Evolutionary conservation across 2,329 filamentous ascomycete genomes (phyloP).

Genomic region (Fusarium graminum): DNA sequence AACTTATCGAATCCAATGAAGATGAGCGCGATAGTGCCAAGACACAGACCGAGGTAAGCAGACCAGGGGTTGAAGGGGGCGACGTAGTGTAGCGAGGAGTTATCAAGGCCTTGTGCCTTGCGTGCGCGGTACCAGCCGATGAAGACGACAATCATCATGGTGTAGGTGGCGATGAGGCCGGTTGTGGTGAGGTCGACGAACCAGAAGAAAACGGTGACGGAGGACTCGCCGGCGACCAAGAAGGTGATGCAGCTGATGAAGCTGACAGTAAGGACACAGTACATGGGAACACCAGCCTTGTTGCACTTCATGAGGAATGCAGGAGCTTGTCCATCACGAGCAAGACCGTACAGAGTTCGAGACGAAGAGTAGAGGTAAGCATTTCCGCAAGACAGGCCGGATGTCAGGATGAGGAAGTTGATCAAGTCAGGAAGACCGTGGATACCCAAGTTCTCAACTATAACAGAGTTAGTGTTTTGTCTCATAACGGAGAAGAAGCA

Average conservation of each 20-base stretch:
- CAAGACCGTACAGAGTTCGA: constrained; percentile 62
- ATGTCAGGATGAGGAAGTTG: constrained; percentile 73
- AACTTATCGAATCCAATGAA: constrained; percentile 71
- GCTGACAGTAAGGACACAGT: constrained; percentile 63
- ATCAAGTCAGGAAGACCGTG: constrained; percentile 65
- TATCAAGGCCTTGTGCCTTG: constrained; percentile 61
- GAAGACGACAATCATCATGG: constrained; percentile 58
- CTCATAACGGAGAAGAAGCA: fast-evolving
- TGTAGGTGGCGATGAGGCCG: constrained; percentile 69
- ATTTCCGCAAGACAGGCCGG: constrained; percentile 59
- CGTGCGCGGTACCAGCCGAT: constrained; percentile 63
- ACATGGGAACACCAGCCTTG: constrained; percentile 69
- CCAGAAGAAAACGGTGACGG: constrained; percentile 65
- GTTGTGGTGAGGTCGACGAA: constrained; percentile 68
- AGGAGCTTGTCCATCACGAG: constrained; percentile 60
- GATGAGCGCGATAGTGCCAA: constrained; percentile 63
- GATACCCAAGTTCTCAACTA: constrained; percentile 64
- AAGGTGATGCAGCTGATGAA: constrained; percentile 64
- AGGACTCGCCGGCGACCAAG: constrained; percentile 61
- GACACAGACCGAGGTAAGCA: constrained; percentile 62
- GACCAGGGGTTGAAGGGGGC: constrained; percentile 65
- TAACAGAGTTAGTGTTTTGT: background rate
- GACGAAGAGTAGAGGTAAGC: constrained; percentile 63
- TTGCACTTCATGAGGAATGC: constrained; percentile 69
- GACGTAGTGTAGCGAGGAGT: constrained; percentile 63